phyloP scores from a whole-genome alignment of 805 yeast species.

The Ogataea zsoltii region DNA sequence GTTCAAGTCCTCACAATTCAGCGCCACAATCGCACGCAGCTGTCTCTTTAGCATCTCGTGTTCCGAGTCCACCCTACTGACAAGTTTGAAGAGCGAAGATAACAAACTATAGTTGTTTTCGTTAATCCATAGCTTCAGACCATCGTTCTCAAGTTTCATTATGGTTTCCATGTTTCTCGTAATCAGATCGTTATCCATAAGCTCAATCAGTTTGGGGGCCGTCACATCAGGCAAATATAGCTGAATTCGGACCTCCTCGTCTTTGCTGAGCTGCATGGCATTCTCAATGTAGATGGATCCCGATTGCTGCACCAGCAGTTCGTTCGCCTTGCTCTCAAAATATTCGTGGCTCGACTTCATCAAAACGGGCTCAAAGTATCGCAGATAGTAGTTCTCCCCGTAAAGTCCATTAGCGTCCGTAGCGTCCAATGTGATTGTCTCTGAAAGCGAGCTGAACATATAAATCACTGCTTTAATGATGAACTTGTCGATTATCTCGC shows the following conservation, averaged over 20 bases:
- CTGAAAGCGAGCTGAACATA: constrained; percentile 70
- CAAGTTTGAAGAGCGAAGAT: constrained; percentile 47
- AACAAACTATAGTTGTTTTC: constrained; percentile 47
- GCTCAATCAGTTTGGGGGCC: constrained; percentile 49
- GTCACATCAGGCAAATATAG: constrained; percentile 57
- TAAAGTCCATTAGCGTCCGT: constrained; percentile 17
- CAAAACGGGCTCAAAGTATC: constrained; percentile 66
- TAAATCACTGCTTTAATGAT: constrained; percentile 59
- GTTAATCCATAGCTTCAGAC: constrained; percentile 57
- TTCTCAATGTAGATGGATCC: constrained; percentile 59
- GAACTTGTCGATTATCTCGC: constrained; percentile 56
- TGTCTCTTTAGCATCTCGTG: constrained; percentile 50
- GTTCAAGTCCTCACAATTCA: constrained; percentile 45
- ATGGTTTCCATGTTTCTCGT: constrained; percentile 57
- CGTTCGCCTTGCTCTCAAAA: constrained; percentile 49
- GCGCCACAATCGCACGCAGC: constrained; percentile 45
- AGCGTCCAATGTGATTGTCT: constrained; percentile 25
- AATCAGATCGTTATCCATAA: constrained; percentile 62
- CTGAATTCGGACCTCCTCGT: constrained; percentile 59
- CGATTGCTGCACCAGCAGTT: constrained; percentile 41
- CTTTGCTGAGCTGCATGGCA: constrained; percentile 53
- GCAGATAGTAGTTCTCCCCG: constrained; percentile 63
- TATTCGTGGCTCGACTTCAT: constrained; percentile 54
- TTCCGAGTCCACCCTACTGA: constrained; percentile 54
- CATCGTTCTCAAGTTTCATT: constrained; percentile 52